These are phyloP conservation scores for Diaporthe sp. DNA, from an alignment of 2,329 filamentous ascomycete genomes.

Conservation along the genomic window DNA sequence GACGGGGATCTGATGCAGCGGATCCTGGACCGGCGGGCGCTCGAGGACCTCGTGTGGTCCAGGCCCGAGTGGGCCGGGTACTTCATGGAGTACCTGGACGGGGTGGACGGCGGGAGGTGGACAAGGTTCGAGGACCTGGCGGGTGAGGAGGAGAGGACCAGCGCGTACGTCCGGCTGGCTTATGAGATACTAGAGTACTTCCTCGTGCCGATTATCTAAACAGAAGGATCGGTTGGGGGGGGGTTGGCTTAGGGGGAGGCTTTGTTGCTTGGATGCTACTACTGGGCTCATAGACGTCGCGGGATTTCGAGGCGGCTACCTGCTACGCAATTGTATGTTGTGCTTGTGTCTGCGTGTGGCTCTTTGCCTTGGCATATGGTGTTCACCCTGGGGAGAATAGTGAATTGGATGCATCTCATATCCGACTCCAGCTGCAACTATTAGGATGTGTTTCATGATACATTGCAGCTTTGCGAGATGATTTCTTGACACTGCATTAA, in stretches of 20 bases:
- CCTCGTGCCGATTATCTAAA: slow-evolving; percentile 62
- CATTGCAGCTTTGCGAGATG: neutral
- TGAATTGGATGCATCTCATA: neutral
- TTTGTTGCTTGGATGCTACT: neutral
- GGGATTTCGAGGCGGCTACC: neutral
- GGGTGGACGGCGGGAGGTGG: slow-evolving; percentile 60
- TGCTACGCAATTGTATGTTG: neutral
- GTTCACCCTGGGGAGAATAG: neutral
- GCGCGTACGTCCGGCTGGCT: slow-evolving; percentile 60
- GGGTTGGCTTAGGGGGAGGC: too few species aligned
- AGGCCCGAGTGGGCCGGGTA: slow-evolving; percentile 49
- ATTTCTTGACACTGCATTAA: neutral
- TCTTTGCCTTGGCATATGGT: neutral
- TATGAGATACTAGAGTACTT: slow-evolving; percentile 69
- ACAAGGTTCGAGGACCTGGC: slow-evolving; percentile 50
- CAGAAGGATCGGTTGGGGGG: too few species aligned
- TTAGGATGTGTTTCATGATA: neutral
- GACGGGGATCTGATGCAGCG: slow-evolving; percentile 75
- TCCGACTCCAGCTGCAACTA: too few species aligned
- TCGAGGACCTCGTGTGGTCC: slow-evolving; percentile 27
- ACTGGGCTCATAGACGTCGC: neutral
- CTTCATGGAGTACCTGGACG: slow-evolving; percentile 63
- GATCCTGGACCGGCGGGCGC: slow-evolving; percentile 59
- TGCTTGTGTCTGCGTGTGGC: neutral
- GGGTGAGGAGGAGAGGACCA: slow-evolving; percentile 42